These are phyloP conservation scores for Globisporangium echinulatum DNA, from an alignment of 352 stramenopile genomes.

Conservation along the genomic window DNA sequence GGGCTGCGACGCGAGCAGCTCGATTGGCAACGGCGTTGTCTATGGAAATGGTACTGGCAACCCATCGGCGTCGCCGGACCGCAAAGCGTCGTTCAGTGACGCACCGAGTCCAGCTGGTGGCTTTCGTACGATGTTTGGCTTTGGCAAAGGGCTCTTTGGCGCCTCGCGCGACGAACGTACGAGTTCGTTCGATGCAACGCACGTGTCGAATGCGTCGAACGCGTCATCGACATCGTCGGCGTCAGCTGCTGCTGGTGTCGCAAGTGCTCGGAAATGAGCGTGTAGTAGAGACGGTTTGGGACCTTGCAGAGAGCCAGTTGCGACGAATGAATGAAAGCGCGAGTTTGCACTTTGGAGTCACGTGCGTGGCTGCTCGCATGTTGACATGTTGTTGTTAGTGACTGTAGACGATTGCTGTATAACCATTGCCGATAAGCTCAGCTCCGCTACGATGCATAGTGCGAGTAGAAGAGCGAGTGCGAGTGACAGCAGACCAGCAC, in stretches of 20 bases:
- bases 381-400: too few species aligned
- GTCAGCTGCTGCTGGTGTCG: neutral
- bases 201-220: conserved; percentile 16
- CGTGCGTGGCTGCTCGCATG: too few species aligned
- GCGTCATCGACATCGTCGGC: conserved; percentile 2
- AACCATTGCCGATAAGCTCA: too few species aligned
- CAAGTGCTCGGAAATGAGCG: conserved; percentile 9
- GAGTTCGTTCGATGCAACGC: conserved; percentile 43
- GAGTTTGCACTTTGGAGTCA: too few species aligned
- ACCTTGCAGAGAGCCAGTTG: too few species aligned
- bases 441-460: neutral
- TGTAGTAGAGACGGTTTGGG: neutral
- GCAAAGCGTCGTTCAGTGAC: conserved; percentile 32
- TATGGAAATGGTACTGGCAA: neutral
- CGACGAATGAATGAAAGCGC: too few species aligned
- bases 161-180: conserved; percentile 44
- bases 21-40: conserved; percentile 20
- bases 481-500: neutral
- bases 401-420: too few species aligned
- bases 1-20: conserved; percentile 33
- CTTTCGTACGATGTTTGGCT: conserved; percentile 61
- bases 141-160: conserved; percentile 64
- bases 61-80: conserved; percentile 15
- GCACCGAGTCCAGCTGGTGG: conserved; percentile 23
- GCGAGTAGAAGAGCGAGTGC: conserved; percentile 2